Conservation (phyloP, 805 yeast genomes). For the Starmerella bacillaris region DNA sequence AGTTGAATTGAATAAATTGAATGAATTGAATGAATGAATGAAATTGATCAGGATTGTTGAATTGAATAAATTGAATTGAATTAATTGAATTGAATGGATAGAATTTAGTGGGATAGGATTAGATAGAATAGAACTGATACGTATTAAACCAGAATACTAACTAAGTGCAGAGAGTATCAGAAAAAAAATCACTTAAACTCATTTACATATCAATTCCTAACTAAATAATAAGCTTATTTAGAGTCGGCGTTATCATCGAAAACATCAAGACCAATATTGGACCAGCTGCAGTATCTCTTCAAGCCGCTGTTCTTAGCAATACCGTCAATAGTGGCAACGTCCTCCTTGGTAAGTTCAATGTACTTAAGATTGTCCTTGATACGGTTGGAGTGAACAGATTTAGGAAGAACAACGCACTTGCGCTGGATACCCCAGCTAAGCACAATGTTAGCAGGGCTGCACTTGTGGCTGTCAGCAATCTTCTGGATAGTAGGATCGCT, state of each 20-base stretch:
- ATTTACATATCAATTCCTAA: no score
- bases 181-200: no score
- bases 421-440: conserved; percentile 26
- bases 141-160: no score
- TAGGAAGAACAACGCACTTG: conserved; percentile 46
- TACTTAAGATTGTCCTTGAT: conserved; percentile 29
- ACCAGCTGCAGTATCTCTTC: conserved; percentile 15
- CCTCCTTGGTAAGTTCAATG: conserved; percentile 28
- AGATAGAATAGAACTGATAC: no score
- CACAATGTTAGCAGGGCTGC: conserved; percentile 19
- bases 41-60: no score
- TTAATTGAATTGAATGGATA: no score
- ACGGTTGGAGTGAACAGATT: conserved; percentile 51
- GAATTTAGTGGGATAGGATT: no score
- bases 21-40: neutral
- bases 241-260: conserved; percentile 18
- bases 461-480: conserved; percentile 39
- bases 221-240: conserved; percentile 8
- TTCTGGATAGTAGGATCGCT: conserved; percentile 36
- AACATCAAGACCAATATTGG: conserved; percentile 8
- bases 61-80: no score
- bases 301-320: conserved; percentile 11
- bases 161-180: no score
- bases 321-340: conserved; percentile 23
- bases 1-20: neutral